Evolutionary conservation across 2,329 filamentous ascomycete species (phyloP), one percentile per base, ranked within the genome.

Genomic region (Cryphonectria parasitica): DNA sequence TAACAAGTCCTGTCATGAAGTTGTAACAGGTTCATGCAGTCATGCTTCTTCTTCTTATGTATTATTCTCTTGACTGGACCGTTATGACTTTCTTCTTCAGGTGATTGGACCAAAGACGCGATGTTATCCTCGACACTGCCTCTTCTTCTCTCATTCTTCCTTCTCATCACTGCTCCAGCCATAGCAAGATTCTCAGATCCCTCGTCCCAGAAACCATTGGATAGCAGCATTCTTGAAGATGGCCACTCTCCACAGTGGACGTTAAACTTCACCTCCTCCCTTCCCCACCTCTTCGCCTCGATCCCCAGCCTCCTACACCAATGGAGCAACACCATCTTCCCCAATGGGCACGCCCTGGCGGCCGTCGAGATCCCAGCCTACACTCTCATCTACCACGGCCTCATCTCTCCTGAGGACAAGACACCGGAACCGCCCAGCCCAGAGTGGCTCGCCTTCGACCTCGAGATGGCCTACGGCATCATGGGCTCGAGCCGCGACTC

Each of bases 401-500:
- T 84, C 58, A 77, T 71, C 45, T 71, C 67, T 2, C 70, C 70
- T 22, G 76, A 49, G 72, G 83, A 84, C 71, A 76, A 68, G 15
- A 76, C 81, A 6, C 72, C 79, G 7, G n/a, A 63, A 4, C 81
- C 84, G 3, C 81, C 83, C 22, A 84, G 81, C 68, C 84, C 84
- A 17, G 85, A 87, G 76, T 87, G 84, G 84, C 77, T 87, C 31
- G 83, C 84, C 7, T 83, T 87, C 73, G 85, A 87, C 74, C 77
- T 84, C 75, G 84, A 83, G 69, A 87, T 86, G 85, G 80, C 83
- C n/a, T 87, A 87, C 73, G 83, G 82, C 6, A 86, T 87, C 72
- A 86, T 85, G 81, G 84, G 85, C 28, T 77, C 77, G 0, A 77
- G 78, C 34, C 78, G 80, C 45, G 76, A 82, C 66, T 83, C 82